Evolutionary conservation across 352 stramenopile species (phyloP).

Genomic region (Phytophthora litchii): DNA sequence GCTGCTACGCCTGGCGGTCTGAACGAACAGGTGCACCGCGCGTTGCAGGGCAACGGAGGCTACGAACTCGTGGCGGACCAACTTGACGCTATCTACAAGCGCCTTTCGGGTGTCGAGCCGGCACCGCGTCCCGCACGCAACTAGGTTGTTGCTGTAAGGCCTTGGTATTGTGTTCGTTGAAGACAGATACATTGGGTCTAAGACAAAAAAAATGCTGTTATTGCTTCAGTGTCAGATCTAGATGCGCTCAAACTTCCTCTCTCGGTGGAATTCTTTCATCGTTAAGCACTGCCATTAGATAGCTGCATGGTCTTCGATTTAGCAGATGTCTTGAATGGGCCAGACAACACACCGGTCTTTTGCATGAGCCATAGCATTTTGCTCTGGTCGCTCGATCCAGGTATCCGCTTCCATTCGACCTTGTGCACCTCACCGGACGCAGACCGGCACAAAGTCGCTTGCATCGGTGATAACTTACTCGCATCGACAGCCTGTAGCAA

Average conservation of each 20-base stretch:
- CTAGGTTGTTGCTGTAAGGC: constrained; percentile 26
- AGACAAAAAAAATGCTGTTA: constrained; percentile 31
- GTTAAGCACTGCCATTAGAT: constrained; percentile 29
- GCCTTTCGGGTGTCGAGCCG: constrained; percentile 69
- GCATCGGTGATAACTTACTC: constrained; percentile 38
- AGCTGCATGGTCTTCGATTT: constrained; percentile 25
- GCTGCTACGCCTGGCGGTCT: constrained; percentile 79
- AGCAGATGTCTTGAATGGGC: constrained; percentile 18
- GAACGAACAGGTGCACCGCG: constrained; percentile 86
- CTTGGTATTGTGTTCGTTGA: constrained; percentile 23
- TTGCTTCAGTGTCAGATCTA: constrained; percentile 17
- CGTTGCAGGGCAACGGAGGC: constrained; percentile 62
- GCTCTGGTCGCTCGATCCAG: constrained; percentile 64
- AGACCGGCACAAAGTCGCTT: constrained; percentile 43
- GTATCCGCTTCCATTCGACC: constrained; percentile 85
- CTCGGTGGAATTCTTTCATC: constrained; percentile 12
- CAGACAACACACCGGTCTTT: constrained; percentile 55
- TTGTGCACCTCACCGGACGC: constrained; percentile 56
- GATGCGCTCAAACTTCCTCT: constrained; percentile 6
- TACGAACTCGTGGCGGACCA: constrained; percentile 86
- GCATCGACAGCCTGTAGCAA: constrained; percentile 72
- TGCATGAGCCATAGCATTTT: constrained; percentile 83
- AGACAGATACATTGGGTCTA: constrained; percentile 20
- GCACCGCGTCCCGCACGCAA: constrained; percentile 52
- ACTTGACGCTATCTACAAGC: constrained; percentile 84